These are phyloP conservation scores for Neonectria magnoliae DNA, from an alignment of 2,329 filamentous ascomycete genomes.

Conservation along the genomic window DNA sequence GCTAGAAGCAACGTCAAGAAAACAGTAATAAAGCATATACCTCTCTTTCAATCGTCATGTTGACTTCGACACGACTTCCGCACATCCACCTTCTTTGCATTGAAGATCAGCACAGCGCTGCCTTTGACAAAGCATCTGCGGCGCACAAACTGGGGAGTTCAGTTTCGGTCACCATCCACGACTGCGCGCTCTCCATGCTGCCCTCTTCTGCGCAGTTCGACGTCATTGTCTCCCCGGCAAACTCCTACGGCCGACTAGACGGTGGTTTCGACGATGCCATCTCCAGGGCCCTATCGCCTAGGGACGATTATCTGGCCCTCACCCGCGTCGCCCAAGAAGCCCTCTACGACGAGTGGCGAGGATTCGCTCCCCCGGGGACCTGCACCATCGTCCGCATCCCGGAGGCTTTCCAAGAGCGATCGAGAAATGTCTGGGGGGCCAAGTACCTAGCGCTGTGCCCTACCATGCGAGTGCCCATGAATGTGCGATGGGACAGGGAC, in stretches of 20 bases:
- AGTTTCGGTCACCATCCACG: conserved; percentile 49
- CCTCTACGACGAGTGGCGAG: conserved; percentile 59
- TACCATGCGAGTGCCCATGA: conserved; percentile 60
- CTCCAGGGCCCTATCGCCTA: conserved; percentile 56
- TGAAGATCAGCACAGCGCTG: not conserved
- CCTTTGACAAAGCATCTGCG: conserved; percentile 39
- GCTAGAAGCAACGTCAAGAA: not conserved
- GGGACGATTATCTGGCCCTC: conserved; percentile 57
- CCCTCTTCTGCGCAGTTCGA: conserved; percentile 53
- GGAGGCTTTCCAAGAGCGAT: conserved; percentile 41
- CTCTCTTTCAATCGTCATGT: not conserved
- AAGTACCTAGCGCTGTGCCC: conserved; percentile 60
- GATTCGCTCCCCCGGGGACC: conserved; percentile 60
- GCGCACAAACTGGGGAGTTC: conserved; percentile 44
- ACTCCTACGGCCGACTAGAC: conserved; percentile 63
- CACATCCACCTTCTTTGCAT: not conserved
- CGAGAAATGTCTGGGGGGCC: conserved; percentile 53
- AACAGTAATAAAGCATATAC: not conserved
- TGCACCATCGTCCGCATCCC: conserved; percentile 61
- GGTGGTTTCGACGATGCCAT: conserved; percentile 66
- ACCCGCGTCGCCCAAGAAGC: conserved; percentile 55
- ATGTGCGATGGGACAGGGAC: conserved; percentile 60
- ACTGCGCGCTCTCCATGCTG: conserved; percentile 51
- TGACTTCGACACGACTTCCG: not conserved
- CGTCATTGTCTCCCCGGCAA: conserved; percentile 62